Base-by-base conservation (phyloP, 2,329 filamentous ascomycete genomes). In the Monosporascus sp. region DNA sequence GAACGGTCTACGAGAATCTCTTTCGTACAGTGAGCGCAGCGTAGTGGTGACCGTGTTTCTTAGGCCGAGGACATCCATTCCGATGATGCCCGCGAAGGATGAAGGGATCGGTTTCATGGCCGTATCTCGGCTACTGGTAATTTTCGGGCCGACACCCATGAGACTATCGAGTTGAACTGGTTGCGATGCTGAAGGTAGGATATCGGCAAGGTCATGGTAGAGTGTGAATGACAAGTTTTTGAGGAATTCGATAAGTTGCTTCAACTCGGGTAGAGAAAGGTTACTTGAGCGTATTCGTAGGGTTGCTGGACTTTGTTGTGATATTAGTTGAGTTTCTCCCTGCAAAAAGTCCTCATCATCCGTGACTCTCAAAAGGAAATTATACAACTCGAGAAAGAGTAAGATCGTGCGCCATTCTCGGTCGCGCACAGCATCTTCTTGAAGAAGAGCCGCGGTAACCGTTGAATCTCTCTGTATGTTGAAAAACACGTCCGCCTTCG, bases 321-420 rank as follows among this genome's bases (percentile, higher is more conserved):
- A 73, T 60, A 31, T 68, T 54, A 51, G 65, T 60, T 26, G 76
- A 73, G 40, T 70, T 73, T 56, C 81, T 73, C 52, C 79, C 78
- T 53, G 84, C 82, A 96, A 88, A 66, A 99, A 99, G 63, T 99
- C 94, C 60, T 97, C 93, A 59, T 99, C 94, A 61, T 99, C 94
- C 68, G 93, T 96, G 36, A 97, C 84, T 61, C 94, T 88, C 14
- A 97, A 76, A 2, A 97, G 84, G 67, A 97, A 97, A 2, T 88
- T 91, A 67, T 97, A 99, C 0, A 99, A 80, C 64, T 99, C 94
- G 6, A 99, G 79, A 66, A 99, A 97, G 0, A 99, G 80, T 0
- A 97, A 76, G 43, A 96, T 83, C 1, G 94, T 86, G 19, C 88
- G 86, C 94, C 94, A 99, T 66, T 97, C 91, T 60, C 86, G 81